Evolutionary conservation across 352 stramenopile genomes (phyloP).

Genomic region (Hyaloperonospora brassicae): DNA sequence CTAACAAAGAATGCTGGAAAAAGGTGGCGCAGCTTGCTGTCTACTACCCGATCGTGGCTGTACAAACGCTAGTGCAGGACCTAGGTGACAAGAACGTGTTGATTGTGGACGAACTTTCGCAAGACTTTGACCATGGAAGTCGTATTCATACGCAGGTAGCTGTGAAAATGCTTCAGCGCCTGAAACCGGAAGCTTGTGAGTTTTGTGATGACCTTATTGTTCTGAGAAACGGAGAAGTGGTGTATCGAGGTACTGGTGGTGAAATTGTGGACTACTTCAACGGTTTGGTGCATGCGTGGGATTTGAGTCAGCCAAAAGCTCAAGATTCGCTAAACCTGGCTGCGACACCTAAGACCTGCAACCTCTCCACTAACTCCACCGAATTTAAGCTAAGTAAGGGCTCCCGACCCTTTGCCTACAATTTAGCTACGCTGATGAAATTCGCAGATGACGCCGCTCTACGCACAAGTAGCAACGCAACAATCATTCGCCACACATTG

Average conservation of each 20-base stretch:
- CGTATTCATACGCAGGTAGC: conserved; percentile 9
- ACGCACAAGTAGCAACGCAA: conserved; percentile 1
- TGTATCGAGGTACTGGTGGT: conserved; percentile 12
- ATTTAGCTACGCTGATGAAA: conserved; percentile 12
- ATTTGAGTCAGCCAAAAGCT: conserved; percentile 6
- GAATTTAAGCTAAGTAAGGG: not conserved
- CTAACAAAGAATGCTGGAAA: conserved; percentile 12
- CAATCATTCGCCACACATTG: not conserved
- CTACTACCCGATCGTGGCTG: conserved; percentile 18
- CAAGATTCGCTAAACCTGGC: conserved; percentile 28
- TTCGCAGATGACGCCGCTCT: conserved; percentile 9
- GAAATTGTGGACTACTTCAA: conserved; percentile 15
- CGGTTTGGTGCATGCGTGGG: conserved; percentile 18
- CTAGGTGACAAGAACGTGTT: conserved; percentile 20
- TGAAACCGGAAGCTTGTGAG: conserved; percentile 8
- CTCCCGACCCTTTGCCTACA: conserved; percentile 4
- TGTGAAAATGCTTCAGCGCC: conserved; percentile 12
- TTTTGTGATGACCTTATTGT: conserved; percentile 21
- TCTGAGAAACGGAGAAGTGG: conserved; percentile 15
- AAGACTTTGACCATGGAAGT: conserved; percentile 11
- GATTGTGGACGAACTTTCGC: conserved; percentile 16
- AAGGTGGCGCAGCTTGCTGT: conserved; percentile 11
- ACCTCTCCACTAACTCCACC: conserved; percentile 8
- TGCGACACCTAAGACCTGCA: conserved; percentile 8
- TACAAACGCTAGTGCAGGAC: conserved; percentile 11